These are phyloP conservation scores for Metarhizium humberi DNA, from an alignment of 2,329 filamentous ascomycete species.

Conservation along the genomic window DNA sequence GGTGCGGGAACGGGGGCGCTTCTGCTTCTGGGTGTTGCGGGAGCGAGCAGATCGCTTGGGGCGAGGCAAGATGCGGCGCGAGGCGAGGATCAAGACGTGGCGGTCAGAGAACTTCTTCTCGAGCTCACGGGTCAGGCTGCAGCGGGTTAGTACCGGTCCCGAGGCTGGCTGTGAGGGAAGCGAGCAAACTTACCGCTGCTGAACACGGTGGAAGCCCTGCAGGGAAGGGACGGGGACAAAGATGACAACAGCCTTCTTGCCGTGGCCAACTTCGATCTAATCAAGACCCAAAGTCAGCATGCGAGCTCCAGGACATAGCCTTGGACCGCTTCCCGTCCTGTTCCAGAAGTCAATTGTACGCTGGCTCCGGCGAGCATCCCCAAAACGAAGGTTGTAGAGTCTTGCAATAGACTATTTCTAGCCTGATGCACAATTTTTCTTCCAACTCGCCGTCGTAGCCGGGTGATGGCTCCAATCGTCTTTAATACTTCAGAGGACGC, in stretches of 20 bases:
- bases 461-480: not conserved
- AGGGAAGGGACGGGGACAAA: constrained; percentile 99
- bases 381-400: constrained; percentile 10
- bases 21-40: constrained; percentile 94
- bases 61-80: constrained; percentile 95
- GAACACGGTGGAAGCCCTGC: constrained; percentile 96
- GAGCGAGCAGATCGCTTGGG: constrained; percentile 97
- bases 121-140: constrained; percentile 95
- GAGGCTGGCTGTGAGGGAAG: not conserved
- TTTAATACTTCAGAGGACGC: constrained; percentile 8
- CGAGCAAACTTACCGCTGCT: constrained; percentile 78
- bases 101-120: constrained; percentile 99
- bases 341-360: constrained; percentile 42
- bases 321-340: constrained; percentile 71
- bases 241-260: constrained; percentile 99
- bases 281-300: constrained; percentile 61
- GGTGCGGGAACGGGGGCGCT: constrained; percentile 95
- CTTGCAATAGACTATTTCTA: constrained; percentile 16
- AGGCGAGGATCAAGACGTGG: constrained; percentile 97
- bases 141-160: constrained; percentile 13
- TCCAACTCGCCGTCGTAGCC: constrained; percentile 8
- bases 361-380: constrained; percentile 21
- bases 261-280: constrained; percentile 99
- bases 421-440: not conserved
- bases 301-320: constrained; percentile 63